Evolutionary conservation across 2,329 filamentous ascomycete genomes (phyloP), one percentile per base, ranked within the genome.

Genomic region (Epichloe elymi): DNA sequence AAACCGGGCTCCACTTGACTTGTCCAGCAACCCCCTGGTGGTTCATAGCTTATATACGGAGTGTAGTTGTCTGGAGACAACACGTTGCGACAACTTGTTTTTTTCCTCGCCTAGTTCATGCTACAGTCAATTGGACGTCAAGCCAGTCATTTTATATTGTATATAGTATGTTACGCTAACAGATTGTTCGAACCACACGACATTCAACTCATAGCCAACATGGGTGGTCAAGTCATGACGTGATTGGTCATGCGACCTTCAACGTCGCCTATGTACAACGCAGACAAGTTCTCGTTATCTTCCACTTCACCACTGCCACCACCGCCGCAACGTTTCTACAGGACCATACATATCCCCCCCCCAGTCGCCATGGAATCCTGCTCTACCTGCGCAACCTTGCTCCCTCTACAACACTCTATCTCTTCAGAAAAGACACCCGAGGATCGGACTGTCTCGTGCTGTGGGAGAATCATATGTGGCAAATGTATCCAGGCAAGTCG

Each of bases 401-500:
- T 88, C 26, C 71, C 74, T 42, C 70, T 75, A 4, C 71, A 77
- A 33, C 71, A 75, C 48, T 70, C 74, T 36, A 69, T 72, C 30
- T 73, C 73, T 58, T 73, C 71, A 39, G 82, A 84, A 68, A 86
- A 84, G 62, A 74, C 78, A 2, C 72, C 76, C 26, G 70, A 74
- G 46, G 76, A 83, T 60, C 77, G 84, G 48, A 70, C 74, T 54
- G 71, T 88, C 33, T 73, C 75, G 36, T 91, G 87, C 65, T 91
- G 86, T 64, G 71, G 70, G 43, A 76, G 86, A 50, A 71, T 80
- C 39, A 85, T 91, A 60, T 93, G 86, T 66, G 79, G 80, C 15
- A 72, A 71, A 54, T 91, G 86, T 66, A 77, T 87, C 59, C 69
- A 78, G 62, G 82, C 80, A 64, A 46, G 74, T 68, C 50, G 37